Evolutionary conservation across 164 flowering plant species (phyloP).

Genomic region (Umbellularia californica): DNA sequence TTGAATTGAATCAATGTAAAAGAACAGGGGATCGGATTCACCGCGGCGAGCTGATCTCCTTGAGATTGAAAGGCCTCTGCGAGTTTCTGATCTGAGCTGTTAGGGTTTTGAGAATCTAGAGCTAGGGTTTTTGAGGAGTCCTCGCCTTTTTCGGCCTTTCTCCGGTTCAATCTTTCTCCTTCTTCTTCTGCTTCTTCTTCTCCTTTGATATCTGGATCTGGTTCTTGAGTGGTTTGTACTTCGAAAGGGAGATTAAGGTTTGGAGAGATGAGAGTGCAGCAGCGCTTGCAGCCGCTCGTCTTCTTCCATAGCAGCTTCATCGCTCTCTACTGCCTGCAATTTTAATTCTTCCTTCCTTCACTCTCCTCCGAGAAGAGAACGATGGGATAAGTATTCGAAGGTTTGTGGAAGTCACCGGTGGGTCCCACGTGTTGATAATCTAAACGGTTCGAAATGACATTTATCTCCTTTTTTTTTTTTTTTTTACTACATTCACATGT

Average conservation of each 20-base stretch:
- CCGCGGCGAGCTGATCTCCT: constrained; percentile 63
- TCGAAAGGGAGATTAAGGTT: constrained; percentile 49
- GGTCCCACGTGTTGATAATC: too few species aligned
- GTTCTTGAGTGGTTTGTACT: not conserved
- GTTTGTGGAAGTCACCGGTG: too few species aligned
- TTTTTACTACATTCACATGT: too few species aligned
- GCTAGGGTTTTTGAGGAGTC: constrained; percentile 9
- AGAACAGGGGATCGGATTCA: constrained; percentile 3
- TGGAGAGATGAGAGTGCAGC: constrained; percentile 13
- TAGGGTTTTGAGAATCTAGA: not conserved
- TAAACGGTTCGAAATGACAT: too few species aligned
- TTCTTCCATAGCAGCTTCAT: constrained; percentile 51
- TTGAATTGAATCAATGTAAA: not conserved
- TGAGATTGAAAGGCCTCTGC: constrained; percentile 40
- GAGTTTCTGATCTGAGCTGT: constrained; percentile 18
- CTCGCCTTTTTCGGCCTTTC: not conserved
- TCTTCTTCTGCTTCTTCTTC: not conserved
- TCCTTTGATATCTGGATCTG: not conserved
- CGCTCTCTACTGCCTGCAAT: not conserved
- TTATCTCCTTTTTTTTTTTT: too few species aligned
- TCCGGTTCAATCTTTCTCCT: not conserved
- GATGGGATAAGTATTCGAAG: too few species aligned
- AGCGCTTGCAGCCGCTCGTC: constrained; percentile 32
- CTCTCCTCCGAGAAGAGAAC: too few species aligned
- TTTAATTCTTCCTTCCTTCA: not conserved